Evolutionary conservation across 345 rosid genomes (phyloP), one percentile per base, ranked within the genome.

Genomic region (Brassica rapa): DNA sequence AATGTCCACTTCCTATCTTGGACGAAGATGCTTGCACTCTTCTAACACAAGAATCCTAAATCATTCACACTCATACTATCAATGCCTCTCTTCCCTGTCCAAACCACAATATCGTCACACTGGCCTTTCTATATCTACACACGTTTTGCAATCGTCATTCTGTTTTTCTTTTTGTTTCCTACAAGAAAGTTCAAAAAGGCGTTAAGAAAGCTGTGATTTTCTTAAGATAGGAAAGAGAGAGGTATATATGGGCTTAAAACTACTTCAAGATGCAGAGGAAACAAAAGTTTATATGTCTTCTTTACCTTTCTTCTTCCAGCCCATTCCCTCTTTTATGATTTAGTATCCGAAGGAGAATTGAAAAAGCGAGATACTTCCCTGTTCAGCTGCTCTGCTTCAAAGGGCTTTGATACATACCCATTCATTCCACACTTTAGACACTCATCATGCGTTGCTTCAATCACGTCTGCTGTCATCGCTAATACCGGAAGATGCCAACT

Each of bases 391-490:
- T 90, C 91, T 41, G 97, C 94, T 89, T 94, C 97, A 62, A 94
- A 94, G 24, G 98, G 98, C 69, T 93, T 93, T 8, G 98, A 93
- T 62, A 93, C 97, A 80, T 93, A 91, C 32, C 97, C 98, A 81
- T 91, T 91, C 98, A 93, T 93, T 66, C 91, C 96, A 24, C 78
- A 79, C 72, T 68, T 81, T 0, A 78, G 71, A 82, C 98, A 93
- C 75, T 86, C 79, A 82, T 89, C 96, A 8, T 88, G 88, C 1
- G 95, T 92, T 49, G 98, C 97, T 64, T 94, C 96, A 75, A 94
- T 89, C 35, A 92, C 97, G 63, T 94, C 98, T 46, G 98, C 97
- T 0, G 98, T 94, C 98, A 92, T 94, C 72, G 98, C 98, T 82
- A 94, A 82, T 35, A 94, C 85, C 1, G 93, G 91, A 4, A 92